Conservation (phyloP, 2,329 filamentous ascomycete species). For the Calcarisporium arbuscula region DNA sequence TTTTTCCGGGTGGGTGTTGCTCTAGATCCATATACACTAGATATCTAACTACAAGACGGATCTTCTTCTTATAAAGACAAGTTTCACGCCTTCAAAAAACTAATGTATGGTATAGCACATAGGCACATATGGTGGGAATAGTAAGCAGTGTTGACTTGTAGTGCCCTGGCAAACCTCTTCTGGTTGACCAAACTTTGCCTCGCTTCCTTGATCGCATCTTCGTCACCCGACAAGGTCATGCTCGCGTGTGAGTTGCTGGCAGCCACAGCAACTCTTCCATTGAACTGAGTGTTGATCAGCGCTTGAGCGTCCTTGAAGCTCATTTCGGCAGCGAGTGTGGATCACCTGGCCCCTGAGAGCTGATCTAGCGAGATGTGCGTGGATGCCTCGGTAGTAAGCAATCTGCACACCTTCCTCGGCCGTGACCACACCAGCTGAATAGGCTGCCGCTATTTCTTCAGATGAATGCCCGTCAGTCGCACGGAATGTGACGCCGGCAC, state of each 20-base stretch:
- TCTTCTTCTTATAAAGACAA: background rate
- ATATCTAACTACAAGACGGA: slow-evolving; percentile 11
- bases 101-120: slow-evolving; percentile 13
- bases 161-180: slow-evolving; percentile 24
- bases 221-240: slow-evolving; percentile 24
- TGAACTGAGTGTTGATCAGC: slow-evolving; percentile 4
- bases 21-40: slow-evolving; percentile 20
- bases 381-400: slow-evolving; percentile 1
- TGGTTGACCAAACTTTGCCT: slow-evolving; percentile 13
- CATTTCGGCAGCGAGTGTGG: slow-evolving; percentile 13
- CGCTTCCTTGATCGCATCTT: slow-evolving; percentile 16
- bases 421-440: slow-evolving; percentile 1
- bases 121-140: slow-evolving; percentile 42
- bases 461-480: slow-evolving; percentile 4
- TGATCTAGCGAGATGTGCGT: slow-evolving; percentile 1
- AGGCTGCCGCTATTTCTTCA: slow-evolving; percentile 7
- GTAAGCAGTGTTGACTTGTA: slow-evolving; percentile 40
- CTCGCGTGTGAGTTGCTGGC: slow-evolving; percentile 17
- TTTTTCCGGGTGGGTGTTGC: background rate
- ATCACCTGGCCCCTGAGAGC: background rate
- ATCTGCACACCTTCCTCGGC: slow-evolving; percentile 1
- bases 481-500: background rate
- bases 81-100: slow-evolving; percentile 2
- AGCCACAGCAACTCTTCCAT: slow-evolving; percentile 17
- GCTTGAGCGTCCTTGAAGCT: slow-evolving; percentile 12